Conservation (phyloP, 805 yeast species). For the Zygosaccharomyces bailii region DNA sequence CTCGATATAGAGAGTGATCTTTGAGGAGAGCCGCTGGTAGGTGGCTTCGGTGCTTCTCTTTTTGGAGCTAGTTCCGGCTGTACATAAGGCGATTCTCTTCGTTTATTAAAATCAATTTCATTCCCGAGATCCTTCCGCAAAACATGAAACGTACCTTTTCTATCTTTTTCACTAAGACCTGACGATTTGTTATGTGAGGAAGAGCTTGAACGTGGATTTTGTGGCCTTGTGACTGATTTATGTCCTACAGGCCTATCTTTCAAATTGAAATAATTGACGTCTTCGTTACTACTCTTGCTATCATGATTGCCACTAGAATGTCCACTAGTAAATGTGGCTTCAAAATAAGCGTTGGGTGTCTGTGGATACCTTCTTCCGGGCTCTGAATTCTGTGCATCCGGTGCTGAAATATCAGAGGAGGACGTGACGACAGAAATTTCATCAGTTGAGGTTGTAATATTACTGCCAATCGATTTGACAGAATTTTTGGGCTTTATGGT, state of each 20-base stretch:
- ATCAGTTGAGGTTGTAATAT: slow-evolving; percentile 26
- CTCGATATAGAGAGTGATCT: slow-evolving; percentile 17
- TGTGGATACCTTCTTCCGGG: slow-evolving; percentile 30
- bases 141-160: slow-evolving; percentile 55
- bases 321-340: slow-evolving; percentile 14
- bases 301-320: slow-evolving; percentile 1
- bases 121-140: slow-evolving; percentile 58
- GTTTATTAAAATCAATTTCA: slow-evolving; percentile 79
- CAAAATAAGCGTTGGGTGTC: slow-evolving; percentile 35
- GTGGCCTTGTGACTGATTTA: slow-evolving; percentile 16
- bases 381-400: slow-evolving; percentile 29
- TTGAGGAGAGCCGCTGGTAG: slow-evolving; percentile 35
- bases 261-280: slow-evolving; percentile 30
- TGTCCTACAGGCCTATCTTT: slow-evolving; percentile 24
- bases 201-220: slow-evolving; percentile 14
- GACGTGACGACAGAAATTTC: slow-evolving; percentile 29
- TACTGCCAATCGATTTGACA: slow-evolving; percentile 27
- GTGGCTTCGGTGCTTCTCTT: slow-evolving; percentile 72
- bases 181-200: slow-evolving; percentile 9
- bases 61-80: slow-evolving; percentile 59
- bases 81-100: slow-evolving; percentile 71
- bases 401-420: slow-evolving; percentile 32
- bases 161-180: slow-evolving; percentile 13
- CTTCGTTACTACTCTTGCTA: slow-evolving; percentile 19
- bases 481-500: slow-evolving; percentile 31